Conservation (phyloP, 2,329 filamentous ascomycete species). For the Alternaria solani region DNA sequence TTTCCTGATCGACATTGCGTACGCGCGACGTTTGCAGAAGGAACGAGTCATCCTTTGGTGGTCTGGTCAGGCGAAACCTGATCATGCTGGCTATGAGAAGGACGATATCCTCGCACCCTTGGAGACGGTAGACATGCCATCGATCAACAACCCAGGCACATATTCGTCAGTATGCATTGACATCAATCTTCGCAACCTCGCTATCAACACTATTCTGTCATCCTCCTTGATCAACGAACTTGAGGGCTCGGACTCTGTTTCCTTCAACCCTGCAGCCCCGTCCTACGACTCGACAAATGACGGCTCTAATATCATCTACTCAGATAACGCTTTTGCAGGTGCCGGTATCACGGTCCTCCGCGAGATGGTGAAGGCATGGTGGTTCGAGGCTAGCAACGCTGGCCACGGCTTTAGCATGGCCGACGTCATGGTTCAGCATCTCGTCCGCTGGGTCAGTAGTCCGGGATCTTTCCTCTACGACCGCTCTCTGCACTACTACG, state of each 20-base stretch:
- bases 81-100: conserved; percentile 94
- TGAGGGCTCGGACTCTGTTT: conserved; percentile 85
- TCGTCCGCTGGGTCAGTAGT: conserved; percentile 96
- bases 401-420: conserved; percentile 77
- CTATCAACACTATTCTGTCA: conserved; percentile 97
- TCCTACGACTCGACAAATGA: conserved; percentile 67
- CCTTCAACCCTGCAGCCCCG: conserved; percentile 78
- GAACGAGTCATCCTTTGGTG: conserved; percentile 98
- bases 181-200: conserved; percentile 88
- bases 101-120: conserved; percentile 86
- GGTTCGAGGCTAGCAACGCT: conserved; percentile 89
- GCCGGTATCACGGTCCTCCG: conserved; percentile 89
- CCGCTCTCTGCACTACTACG: conserved; percentile 91
- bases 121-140: conserved; percentile 89
- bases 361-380: conserved; percentile 99
- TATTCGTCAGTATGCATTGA: conserved; percentile 98
- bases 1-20: conserved; percentile 95
- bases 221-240: conserved; percentile 96
- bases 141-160: conserved; percentile 89
- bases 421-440: conserved; percentile 94
- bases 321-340: conserved; percentile 91
- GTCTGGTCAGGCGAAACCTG: conserved; percentile 84
- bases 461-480: conserved; percentile 96
- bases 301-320: conserved; percentile 75
- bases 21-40: conserved; percentile 85